A percentile compares a stretch with the other conserved stretches of the same genome.
Evolutionary conservation across 352 stramenopile species (phyloP).

Genomic region (Pythium aristosporum): DNA sequence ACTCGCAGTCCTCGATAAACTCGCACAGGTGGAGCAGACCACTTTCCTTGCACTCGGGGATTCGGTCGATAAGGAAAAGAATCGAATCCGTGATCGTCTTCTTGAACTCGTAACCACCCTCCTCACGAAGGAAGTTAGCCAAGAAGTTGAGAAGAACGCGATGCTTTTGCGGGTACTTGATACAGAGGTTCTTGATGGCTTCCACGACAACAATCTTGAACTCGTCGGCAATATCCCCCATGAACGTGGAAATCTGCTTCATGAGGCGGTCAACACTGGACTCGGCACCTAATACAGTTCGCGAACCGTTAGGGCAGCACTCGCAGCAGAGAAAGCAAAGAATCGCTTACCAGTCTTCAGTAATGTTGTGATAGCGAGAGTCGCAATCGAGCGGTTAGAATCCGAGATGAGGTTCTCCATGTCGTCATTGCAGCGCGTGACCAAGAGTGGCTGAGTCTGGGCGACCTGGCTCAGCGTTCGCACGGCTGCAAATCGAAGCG

Average conservation of each 20-base stretch:
- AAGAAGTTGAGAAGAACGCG: slow-evolving; percentile 97
- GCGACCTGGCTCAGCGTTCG: slow-evolving; percentile 94
- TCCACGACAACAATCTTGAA: slow-evolving; percentile 99
- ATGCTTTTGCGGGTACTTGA: slow-evolving; percentile 99
- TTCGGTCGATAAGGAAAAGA: slow-evolving; percentile 94
- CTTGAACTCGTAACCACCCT: slow-evolving; percentile 99
- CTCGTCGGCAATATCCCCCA: slow-evolving; percentile 99
- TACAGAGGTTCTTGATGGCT: slow-evolving; percentile 95
- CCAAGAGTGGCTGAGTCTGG: slow-evolving; percentile 91
- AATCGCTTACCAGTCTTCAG: slow-evolving; percentile 93
- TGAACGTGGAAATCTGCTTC: slow-evolving; percentile 98
- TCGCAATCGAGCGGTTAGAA: slow-evolving; percentile 97
- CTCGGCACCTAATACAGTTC: slow-evolving; percentile 72
- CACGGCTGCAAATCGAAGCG: slow-evolving; percentile 96
- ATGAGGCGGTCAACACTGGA: slow-evolving; percentile 96
- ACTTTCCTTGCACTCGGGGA: slow-evolving; percentile 97
- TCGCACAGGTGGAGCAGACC: slow-evolving; percentile 98
- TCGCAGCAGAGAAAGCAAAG: neutral
- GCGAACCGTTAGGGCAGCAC: neutral
- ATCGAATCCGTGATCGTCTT: slow-evolving; percentile 98
- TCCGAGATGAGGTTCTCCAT: slow-evolving; percentile 98
- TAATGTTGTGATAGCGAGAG: slow-evolving; percentile 98
- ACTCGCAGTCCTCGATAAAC: slow-evolving; percentile 99
- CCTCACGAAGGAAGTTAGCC: slow-evolving; percentile 96
- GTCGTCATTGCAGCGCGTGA: slow-evolving; percentile 98